Conservation (phyloP, 2,329 filamentous ascomycete species). For the Venturiaceae sp. region DNA sequence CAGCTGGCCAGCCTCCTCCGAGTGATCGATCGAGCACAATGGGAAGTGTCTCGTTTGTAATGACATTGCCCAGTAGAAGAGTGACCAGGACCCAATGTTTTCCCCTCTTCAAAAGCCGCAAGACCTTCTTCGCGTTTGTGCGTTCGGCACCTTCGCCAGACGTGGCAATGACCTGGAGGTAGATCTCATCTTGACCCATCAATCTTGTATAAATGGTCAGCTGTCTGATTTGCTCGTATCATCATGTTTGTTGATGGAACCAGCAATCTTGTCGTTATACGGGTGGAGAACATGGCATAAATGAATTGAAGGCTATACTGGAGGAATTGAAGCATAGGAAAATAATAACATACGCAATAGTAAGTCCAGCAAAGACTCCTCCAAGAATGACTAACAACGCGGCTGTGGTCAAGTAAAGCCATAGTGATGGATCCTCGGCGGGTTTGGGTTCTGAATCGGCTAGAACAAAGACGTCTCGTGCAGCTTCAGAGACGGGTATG, state of each 20-base stretch:
- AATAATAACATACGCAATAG: slow-evolving; percentile 58
- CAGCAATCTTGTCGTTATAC: neutral
- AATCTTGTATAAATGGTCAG: slow-evolving; percentile 28
- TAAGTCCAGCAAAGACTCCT: slow-evolving; percentile 89
- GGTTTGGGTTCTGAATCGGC: neutral
- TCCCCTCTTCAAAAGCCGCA: slow-evolving; percentile 70
- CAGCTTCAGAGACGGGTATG: neutral
- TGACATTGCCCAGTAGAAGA: slow-evolving; percentile 86
- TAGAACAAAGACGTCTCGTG: neutral
- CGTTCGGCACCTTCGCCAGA: slow-evolving; percentile 79
- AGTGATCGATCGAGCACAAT: slow-evolving; percentile 91
- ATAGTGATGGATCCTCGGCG: slow-evolving; percentile 46
- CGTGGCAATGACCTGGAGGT: slow-evolving; percentile 85
- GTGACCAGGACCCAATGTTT: slow-evolving; percentile 99
- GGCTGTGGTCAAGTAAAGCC: slow-evolving; percentile 73
- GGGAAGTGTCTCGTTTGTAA: slow-evolving; percentile 92
- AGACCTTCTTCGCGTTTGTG: slow-evolving; percentile 73
- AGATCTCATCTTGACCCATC: slow-evolving; percentile 83
- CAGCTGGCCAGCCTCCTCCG: slow-evolving; percentile 88
- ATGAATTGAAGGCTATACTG: neutral
- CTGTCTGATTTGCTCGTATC: neutral
- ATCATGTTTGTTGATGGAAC: neutral
- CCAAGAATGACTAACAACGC: slow-evolving; percentile 75
- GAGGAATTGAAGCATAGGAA: neutral
- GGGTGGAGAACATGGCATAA: neutral